phyloP scores from a whole-genome alignment of 495 filamentous ascomycete genomes.

The Aspergillus carlsbadensis region DNA sequence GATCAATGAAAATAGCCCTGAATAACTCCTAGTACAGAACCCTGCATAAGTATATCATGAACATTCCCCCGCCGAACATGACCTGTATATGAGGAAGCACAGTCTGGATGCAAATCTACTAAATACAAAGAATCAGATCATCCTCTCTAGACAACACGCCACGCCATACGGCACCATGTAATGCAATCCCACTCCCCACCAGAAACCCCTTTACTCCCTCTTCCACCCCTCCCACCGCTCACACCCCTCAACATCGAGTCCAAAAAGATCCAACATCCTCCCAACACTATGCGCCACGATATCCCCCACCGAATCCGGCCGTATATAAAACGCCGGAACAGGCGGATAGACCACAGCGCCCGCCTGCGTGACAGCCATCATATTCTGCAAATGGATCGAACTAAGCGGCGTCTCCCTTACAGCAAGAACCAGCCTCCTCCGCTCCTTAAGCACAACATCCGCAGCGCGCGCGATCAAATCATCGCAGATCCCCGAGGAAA shows the following conservation, averaged over 20 bases:
- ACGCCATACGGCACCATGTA: no score
- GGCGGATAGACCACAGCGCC: constrained; percentile 45
- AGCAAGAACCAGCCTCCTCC: constrained; percentile 40
- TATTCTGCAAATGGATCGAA: constrained; percentile 46
- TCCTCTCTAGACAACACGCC: no score
- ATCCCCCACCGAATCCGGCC: constrained; percentile 32
- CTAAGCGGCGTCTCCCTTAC: constrained; percentile 46
- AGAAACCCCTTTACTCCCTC: no score
- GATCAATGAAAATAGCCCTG: no score
- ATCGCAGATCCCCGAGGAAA: constrained; percentile 32
- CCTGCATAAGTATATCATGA: no score
- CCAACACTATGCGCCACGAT: constrained; percentile 42
- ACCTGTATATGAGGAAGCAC: no score
- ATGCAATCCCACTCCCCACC: no score
- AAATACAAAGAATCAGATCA: no score
- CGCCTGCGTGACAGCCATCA: constrained; percentile 33
- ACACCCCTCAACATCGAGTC: constrained; percentile 41
- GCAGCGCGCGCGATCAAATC: constrained; percentile 46
- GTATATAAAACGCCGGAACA: constrained; percentile 42
- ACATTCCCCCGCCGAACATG: no score
- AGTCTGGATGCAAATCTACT: no score
- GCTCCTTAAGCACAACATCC: constrained; percentile 47
- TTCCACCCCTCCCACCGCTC: constrained; percentile 42
- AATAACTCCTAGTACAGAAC: no score
- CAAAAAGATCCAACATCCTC: constrained; percentile 44